Evolutionary conservation across 768 basidiomycete genomes (phyloP).

Genomic region (Lactarius deliciosus): DNA sequence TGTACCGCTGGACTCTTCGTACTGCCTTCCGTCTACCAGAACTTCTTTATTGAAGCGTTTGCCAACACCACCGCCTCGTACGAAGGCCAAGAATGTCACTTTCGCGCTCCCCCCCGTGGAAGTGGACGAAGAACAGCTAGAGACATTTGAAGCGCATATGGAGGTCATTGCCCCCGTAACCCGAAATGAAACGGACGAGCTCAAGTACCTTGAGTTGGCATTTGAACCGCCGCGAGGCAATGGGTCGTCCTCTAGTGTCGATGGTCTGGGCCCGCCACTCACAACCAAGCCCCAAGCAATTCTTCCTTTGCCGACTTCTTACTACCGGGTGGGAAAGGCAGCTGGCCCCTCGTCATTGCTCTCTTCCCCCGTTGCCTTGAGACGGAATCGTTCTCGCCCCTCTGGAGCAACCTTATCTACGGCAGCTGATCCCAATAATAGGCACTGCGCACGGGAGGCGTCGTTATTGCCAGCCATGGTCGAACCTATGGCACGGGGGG

Average conservation of each 20-base stretch:
- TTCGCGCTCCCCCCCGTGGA: constrained; percentile 17
- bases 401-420: not conserved
- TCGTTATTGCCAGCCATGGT: not conserved
- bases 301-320: not conserved
- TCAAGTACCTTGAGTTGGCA: not conserved
- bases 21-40: constrained; percentile 15
- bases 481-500: not conserved
- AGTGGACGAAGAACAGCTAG: not conserved
- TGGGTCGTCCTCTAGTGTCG: constrained; percentile 1
- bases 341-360: not conserved
- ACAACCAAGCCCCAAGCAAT: not conserved
- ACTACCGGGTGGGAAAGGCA: not conserved
- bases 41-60: not conserved
- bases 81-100: constrained; percentile 25
- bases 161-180: not conserved
- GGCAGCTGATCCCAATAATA: not conserved
- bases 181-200: not conserved
- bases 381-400: not conserved
- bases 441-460: not conserved
- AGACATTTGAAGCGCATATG: not conserved
- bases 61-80: constrained; percentile 19
- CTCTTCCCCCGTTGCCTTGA: not conserved
- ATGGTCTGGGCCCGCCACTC: not conserved
- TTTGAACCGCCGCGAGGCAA: not conserved
- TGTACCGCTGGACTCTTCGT: constrained; percentile 23